Percentiles rank a stretch among this genome's conserved stretches.
Evolutionary conservation across 2,329 filamentous ascomycete species (phyloP).

Genomic region (Fusarium nisikadoi): DNA sequence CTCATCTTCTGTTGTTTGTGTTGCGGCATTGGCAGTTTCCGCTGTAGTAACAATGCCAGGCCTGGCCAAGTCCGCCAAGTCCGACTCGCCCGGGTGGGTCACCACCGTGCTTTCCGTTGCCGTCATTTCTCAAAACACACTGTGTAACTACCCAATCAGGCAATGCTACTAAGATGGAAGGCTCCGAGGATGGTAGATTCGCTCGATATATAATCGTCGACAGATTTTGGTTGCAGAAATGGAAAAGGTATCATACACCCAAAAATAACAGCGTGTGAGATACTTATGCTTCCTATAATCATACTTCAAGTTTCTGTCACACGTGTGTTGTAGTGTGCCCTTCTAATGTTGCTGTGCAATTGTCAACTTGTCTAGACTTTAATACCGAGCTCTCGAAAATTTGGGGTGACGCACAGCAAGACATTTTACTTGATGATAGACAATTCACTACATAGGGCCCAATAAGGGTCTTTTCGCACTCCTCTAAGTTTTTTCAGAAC

Average conservation of each 20-base stretch:
- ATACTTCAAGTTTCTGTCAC: not conserved
- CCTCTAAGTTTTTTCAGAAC: not conserved
- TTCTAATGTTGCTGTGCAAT: not conserved
- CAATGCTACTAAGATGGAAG: not conserved
- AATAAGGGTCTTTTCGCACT: not conserved
- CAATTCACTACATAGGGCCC: not conserved
- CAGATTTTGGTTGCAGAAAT: not conserved
- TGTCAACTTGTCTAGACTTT: not conserved
- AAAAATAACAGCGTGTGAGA: not conserved
- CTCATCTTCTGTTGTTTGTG: conserved; percentile 21
- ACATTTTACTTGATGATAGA: not conserved
- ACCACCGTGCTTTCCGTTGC: not conserved
- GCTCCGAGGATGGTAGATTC: not conserved
- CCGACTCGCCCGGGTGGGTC: conserved; percentile 8
- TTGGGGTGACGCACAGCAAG: not conserved
- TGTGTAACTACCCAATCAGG: not conserved
- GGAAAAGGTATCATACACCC: not conserved
- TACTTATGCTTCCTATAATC: not conserved
- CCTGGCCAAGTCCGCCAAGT: not conserved
- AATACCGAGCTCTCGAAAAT: not conserved
- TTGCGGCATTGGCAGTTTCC: conserved; percentile 1
- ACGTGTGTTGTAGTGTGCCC: not conserved
- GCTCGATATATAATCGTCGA: not conserved
- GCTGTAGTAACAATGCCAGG: not conserved
- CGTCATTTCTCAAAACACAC: not conserved